Percentiles rank a stretch among this genome's conserved stretches.
Conservation (phyloP, 306 rosid genomes). For the Canavalia gladiata region DNA sequence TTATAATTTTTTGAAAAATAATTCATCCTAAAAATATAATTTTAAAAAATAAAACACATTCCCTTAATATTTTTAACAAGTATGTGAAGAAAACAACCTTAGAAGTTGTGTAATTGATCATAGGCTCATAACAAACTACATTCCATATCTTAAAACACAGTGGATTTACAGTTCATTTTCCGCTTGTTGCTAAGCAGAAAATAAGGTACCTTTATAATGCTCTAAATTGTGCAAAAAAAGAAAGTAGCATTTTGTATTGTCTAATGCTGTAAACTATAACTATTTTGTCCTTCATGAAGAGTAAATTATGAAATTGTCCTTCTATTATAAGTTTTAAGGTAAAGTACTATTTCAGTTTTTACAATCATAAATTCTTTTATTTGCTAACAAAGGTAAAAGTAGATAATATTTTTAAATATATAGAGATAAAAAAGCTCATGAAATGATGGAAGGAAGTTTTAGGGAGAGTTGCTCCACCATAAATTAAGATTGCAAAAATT, state of each 20-base stretch:
- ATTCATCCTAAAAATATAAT: too few species aligned
- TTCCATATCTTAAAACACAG: conserved; percentile 3
- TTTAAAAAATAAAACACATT: too few species aligned
- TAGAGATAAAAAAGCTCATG: not conserved
- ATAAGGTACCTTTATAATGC: not conserved
- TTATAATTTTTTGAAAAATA: too few species aligned
- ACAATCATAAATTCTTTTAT: not conserved
- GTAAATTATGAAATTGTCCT: not conserved
- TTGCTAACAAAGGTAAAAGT: not conserved
- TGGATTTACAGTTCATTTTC: conserved; percentile 8
- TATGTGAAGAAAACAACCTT: not conserved
- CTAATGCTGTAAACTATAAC: not conserved
- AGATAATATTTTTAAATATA: not conserved
- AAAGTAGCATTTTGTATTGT: not conserved
- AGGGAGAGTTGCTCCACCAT: conserved; percentile 2
- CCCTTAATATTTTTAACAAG: not conserved
- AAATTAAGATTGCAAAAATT: not conserved
- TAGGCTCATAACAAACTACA: not conserved
- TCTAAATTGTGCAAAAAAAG: not conserved
- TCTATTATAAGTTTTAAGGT: not conserved
- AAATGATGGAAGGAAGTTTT: not conserved
- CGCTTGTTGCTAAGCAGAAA: not conserved
- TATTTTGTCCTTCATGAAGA: not conserved
- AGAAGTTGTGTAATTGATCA: not conserved
- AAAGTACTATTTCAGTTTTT: not conserved